phyloP scores from a whole-genome alignment of 1,284 basidiomycete genomes.

The Irpex sp. region DNA sequence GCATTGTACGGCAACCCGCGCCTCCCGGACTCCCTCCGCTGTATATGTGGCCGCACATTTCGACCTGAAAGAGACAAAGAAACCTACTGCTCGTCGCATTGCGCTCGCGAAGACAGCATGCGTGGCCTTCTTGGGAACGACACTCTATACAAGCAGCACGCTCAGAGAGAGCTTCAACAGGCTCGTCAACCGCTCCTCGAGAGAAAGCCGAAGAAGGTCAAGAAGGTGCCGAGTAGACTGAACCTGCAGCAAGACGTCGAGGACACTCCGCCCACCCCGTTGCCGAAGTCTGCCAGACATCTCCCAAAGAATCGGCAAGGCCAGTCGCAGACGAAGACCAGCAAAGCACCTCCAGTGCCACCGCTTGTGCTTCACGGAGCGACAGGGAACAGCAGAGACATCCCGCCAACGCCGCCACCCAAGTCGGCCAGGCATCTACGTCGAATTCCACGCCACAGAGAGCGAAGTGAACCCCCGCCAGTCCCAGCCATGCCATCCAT shows the following conservation, averaged over 20 bases:
- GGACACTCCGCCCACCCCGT: background rate
- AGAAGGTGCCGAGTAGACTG: background rate
- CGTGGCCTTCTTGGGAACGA: background rate
- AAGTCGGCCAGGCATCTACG: background rate
- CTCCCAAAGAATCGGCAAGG: background rate
- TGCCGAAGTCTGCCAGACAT: background rate
- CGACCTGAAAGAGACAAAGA: background rate
- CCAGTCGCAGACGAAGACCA: background rate
- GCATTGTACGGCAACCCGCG: background rate
- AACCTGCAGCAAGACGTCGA: background rate
- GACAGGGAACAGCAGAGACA: background rate
- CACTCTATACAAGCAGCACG: background rate
- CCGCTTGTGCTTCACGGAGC: background rate
- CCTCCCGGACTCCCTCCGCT: background rate
- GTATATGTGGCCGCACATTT: background rate
- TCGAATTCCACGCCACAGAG: background rate
- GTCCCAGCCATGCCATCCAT: background rate
- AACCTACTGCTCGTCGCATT: background rate
- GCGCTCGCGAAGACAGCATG: background rate
- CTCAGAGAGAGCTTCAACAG: background rate
- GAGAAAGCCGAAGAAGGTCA: background rate
- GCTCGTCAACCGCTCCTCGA: background rate
- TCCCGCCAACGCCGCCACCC: background rate
- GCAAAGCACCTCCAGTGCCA: background rate
- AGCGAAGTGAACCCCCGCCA: background rate